Evolutionary conservation across 768 basidiomycete genomes (phyloP).

Genomic region (Panaeolus papilionaceus): DNA sequence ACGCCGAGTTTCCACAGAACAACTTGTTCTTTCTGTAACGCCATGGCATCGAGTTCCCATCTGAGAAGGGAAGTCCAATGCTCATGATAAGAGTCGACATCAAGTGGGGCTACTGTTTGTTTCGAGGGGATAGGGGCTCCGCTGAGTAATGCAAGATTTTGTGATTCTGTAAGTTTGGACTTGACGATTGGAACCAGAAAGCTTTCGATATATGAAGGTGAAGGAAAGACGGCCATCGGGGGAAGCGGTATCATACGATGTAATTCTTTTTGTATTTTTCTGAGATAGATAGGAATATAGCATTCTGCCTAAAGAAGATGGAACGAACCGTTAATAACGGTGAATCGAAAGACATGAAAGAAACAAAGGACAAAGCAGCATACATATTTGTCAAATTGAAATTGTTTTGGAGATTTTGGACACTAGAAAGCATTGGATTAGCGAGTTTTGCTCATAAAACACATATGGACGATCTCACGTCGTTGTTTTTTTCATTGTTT

Average conservation of each 20-base stretch:
- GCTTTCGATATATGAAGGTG: constrained; percentile 44
- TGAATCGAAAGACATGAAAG: background rate
- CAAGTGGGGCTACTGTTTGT: constrained; percentile 31
- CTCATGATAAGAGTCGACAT: constrained; percentile 38
- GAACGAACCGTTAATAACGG: constrained; percentile 14
- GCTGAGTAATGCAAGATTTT: constrained; percentile 34
- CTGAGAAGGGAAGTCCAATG: constrained; percentile 51
- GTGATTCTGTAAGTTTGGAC: constrained; percentile 25
- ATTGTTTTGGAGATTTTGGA: constrained; percentile 29
- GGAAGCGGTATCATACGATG: constrained; percentile 49
- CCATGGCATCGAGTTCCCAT: constrained; percentile 51
- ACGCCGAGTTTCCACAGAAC: constrained; percentile 48
- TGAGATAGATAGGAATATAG: constrained; percentile 55
- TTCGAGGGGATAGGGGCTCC: constrained; percentile 33
- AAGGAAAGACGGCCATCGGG: constrained; percentile 49
- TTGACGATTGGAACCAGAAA: constrained; percentile 45
- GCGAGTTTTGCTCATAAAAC: background rate
- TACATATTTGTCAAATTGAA: constrained; percentile 54
- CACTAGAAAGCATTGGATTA: constrained; percentile 1
- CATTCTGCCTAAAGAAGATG: constrained; percentile 45
- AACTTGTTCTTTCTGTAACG: constrained; percentile 48
- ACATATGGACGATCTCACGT: constrained; percentile 22
- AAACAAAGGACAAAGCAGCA: constrained; percentile 18
- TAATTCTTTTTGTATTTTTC: constrained; percentile 53
- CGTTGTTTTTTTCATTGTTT: constrained; percentile 21